phyloP scores from a whole-genome alignment of 179 eudicot species.

The Heliamphora pulchella region DNA sequence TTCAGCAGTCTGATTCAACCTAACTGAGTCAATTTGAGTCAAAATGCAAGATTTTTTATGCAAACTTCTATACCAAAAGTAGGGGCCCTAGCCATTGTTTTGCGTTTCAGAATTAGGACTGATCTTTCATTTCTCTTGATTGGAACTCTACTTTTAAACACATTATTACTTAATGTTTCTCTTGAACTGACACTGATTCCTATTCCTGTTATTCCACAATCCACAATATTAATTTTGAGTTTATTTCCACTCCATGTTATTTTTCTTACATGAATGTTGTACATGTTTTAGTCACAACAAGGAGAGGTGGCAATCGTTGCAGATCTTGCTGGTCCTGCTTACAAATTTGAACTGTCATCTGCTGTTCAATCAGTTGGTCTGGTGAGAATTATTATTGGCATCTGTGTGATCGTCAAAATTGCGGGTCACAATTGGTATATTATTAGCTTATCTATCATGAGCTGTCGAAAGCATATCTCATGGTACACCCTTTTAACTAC shows the following conservation, averaged over 20 bases:
- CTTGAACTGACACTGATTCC: constrained; percentile 7
- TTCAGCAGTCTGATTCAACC: no score
- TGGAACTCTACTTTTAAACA: background rate
- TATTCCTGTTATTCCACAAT: background rate
- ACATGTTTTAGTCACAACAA: constrained; percentile 51
- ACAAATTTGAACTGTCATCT: constrained; percentile 62
- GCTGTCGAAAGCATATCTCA: background rate
- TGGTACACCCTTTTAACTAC: background rate
- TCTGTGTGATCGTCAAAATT: background rate
- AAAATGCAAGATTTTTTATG: background rate
- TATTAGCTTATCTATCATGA: background rate
- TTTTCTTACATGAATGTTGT: constrained; percentile 7
- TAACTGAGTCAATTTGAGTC: background rate
- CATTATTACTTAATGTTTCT: background rate
- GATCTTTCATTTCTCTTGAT: background rate
- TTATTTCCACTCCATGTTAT: background rate
- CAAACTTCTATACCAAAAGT: background rate
- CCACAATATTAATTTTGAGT: background rate
- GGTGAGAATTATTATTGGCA: constrained; percentile 41
- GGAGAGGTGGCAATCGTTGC: constrained; percentile 76
- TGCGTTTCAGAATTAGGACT: background rate
- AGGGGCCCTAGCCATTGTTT: background rate
- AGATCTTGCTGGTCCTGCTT: constrained; percentile 75
- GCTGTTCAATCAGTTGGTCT: constrained; percentile 68
- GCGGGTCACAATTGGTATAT: background rate